Evolutionary conservation across 345 rosid genomes (phyloP), one percentile per base, ranked within the genome.

Genomic region (Syzygium grande): DNA sequence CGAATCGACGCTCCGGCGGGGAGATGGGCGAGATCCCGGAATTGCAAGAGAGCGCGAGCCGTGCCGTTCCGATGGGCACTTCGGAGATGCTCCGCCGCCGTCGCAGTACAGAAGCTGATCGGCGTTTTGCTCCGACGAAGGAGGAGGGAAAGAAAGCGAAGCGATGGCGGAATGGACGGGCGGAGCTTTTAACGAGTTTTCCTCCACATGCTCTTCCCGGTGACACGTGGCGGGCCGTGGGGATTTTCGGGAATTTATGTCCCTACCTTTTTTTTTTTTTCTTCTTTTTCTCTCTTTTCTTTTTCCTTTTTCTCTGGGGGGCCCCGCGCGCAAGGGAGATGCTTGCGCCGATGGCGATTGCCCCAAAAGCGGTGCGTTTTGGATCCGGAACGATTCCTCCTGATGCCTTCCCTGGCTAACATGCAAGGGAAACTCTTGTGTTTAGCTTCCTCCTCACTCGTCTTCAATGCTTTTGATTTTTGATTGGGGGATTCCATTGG

Each of bases 241-340:
- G 46, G 13, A 43, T 29, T 84, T 84, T 52, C 19, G 46, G 86
- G 59, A 53, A 29, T 51, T 56, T 21, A 12, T 51, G 34, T 25
- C 23, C 27, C 16, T 25, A 6, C 65, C 25, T 51, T 11, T 3
- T 58, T 23, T 23, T 55, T 16, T 53, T 4, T 23, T 1, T 54
- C 1, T 1, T 0, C 25, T 58, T 2, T 2, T 1, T n/a, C 1
- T 3, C n/a, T 4, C 19, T 23, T 55, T 16, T 53, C 11, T 23
- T 1, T 54, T 2, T 1, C 1, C 25, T 58, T 2, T 2, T 1
- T n/a, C 1, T 3, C n/a, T 1, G 34, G 73, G 73, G 38, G 73
- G 38, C 19, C 73, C 73, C 38, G 30, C 7, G 30, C 9, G 65
- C 9, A 38, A n/a, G 38, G 38, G n/a, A 61, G 73, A 61, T 61